Conservation (phyloP, 2,329 filamentous ascomycete genomes). For the Ascochyta clinopodiicola region DNA sequence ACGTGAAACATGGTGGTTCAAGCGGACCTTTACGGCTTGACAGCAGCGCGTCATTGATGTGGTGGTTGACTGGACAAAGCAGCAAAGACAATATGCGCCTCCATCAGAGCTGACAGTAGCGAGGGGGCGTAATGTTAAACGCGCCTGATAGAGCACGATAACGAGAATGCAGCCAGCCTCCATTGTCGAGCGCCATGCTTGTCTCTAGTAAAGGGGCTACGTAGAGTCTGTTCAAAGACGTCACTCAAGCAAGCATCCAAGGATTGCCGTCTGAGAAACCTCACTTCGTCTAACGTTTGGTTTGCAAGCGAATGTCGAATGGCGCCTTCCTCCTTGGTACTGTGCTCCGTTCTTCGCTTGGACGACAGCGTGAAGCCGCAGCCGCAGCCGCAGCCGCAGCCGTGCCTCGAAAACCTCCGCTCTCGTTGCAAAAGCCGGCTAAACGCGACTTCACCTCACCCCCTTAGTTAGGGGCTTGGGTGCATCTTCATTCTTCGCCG, state of each 20-base stretch:
- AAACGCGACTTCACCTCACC: slow-evolving; percentile 1
- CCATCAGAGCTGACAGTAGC: not conserved
- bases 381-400: not conserved
- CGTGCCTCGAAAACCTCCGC: slow-evolving; percentile 2
- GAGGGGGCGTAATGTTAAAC: slow-evolving; percentile 2
- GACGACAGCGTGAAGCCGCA: not conserved
- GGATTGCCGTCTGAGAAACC: too few relatives aligned
- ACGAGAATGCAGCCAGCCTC: slow-evolving; percentile 4
- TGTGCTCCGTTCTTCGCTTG: slow-evolving; percentile 2
- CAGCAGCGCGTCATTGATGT: not conserved
- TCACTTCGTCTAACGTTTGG: too few relatives aligned
- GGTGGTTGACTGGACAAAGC: not conserved
- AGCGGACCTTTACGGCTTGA: not conserved
- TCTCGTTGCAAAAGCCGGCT: not conserved
- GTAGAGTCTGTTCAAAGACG: not conserved
- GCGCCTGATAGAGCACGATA: not conserved
- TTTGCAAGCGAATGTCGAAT: too few relatives aligned
- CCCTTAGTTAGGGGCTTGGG: slow-evolving; percentile 1
- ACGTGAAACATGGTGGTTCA: slow-evolving; percentile 13
- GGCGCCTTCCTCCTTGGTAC: slow-evolving; percentile 4
- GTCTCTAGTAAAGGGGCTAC: not conserved
- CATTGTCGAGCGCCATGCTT: not conserved
- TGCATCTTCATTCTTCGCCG: slow-evolving; percentile 8
- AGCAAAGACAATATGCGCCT: not conserved
- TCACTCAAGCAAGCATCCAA: not conserved